Base-by-base conservation (phyloP, 2,329 filamentous ascomycete species). In the Trichoderma cornu-damae region DNA sequence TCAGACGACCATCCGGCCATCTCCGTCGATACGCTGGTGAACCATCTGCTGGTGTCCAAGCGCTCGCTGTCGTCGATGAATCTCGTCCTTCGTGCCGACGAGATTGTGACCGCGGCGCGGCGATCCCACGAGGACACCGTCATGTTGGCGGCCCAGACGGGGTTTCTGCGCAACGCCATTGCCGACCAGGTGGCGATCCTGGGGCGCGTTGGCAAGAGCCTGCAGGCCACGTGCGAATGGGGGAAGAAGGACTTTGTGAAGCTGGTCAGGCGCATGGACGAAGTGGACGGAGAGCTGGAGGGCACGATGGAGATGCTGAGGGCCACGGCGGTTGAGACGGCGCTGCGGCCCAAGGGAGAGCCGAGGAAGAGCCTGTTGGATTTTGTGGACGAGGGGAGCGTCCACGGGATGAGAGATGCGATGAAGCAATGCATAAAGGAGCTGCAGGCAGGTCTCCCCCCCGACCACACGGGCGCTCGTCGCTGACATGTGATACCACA, bases 21-120 rank as follows among this genome's bases (percentile, higher is more conserved):
- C 50, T 65, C 72, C 32, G 82, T 96, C 67, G 90, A 96, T 65
- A 85, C 84, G 22, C 84, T 97, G 42, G 89, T 96, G 57, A 82
- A 85, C 53, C 86, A 96, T 73, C 86, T 96, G 34, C 84, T 96
- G 38, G 86, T 88, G 28, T 89, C 93, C 7, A 96, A 96, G 70
- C 85, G 90, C 43, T 92, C 92, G 1, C 81, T 97, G 4, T 89
- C 88, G 14, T 90, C 90, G 9, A 91, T 95, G 70, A 84, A 80
- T 40, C 85, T 89, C 60, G 90, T 96, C 51, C 86, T 89, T 69
- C 88, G 89, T 59, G 92, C 91, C 62, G 92, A 94, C 68, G 88
- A 95, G 67, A 85, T 96, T 57, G 88, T 94, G 43, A 90, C 84
- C 18, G 78, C 83, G 12, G 90, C 91, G 4, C 86, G 90, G 32